phyloP scores from a whole-genome alignment of 495 filamentous ascomycete species.

The Astrocystis sublimbata region DNA sequence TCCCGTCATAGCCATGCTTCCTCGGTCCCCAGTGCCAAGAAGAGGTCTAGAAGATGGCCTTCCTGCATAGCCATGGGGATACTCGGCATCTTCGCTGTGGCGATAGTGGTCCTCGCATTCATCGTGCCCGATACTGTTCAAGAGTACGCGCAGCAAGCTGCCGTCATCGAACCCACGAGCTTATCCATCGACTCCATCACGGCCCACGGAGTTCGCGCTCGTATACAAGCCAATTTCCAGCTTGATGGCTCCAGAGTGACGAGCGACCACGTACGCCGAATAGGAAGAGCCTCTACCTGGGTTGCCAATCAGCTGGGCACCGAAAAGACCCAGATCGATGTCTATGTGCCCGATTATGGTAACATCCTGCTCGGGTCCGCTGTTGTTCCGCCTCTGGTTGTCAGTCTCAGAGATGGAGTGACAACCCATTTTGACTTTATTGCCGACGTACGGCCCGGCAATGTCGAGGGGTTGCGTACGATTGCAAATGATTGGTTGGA shows the following conservation, averaged over 20 bases:
- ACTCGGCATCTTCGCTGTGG: constrained; percentile 41
- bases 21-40: constrained; percentile 25
- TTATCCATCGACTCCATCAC: constrained; percentile 85
- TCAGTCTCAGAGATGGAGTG: constrained; percentile 75
- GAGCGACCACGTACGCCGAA: constrained; percentile 65
- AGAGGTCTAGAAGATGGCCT: constrained; percentile 43
- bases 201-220: constrained; percentile 67
- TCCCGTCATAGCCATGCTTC: constrained; percentile 25
- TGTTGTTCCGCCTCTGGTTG: constrained; percentile 66
- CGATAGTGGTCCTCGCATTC: constrained; percentile 64
- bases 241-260: constrained; percentile 75
- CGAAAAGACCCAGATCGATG: constrained; percentile 65
- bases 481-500: constrained; percentile 87
- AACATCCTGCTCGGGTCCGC: constrained; percentile 78
- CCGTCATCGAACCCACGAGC: constrained; percentile 75
- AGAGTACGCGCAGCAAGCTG: constrained; percentile 80
- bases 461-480: constrained; percentile 73
- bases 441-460: constrained; percentile 70
- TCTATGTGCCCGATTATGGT: constrained; percentile 82
- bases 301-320: constrained; percentile 72
- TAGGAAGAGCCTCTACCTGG: constrained; percentile 81
- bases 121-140: constrained; percentile 76
- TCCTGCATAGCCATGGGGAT: constrained; percentile 49
- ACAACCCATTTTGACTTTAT: constrained; percentile 76
- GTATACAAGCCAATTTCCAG: constrained; percentile 75